Base-by-base conservation (phyloP, 2,329 filamentous ascomycete species). In the Colletotrichum simmondsii region DNA sequence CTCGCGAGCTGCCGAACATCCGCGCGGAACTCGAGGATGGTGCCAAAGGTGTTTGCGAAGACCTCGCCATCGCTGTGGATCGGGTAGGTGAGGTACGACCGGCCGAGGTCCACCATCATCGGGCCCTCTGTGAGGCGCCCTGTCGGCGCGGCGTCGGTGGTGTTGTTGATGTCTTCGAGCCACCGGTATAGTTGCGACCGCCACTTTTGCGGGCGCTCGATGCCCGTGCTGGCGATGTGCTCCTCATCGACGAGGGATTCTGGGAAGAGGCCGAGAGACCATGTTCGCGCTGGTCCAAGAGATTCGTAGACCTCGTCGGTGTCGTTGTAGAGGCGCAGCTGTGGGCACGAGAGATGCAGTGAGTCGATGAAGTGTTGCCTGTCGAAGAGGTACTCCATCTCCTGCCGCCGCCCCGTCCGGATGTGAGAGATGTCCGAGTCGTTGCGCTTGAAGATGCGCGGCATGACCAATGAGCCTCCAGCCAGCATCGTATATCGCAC, bases 401-500 rank as follows among this genome's bases (percentile, higher is more conserved):
- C 76, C 59, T 77, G 74, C 26, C 60, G 75, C 26, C 64, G 76
- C 4, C 71, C 66, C 2, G 77, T 78, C 35, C 35, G 42, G 77
- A 75, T 57, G 79, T 80, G 32, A 79, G 77, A 14, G 16, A 80
- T 74, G 66, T 81, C 76, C 14, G 76, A 76, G 14, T 78, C 76
- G 65, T 81, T 80, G 49, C 81, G 79, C 52, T 80, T 62, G 2
- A 78, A 76, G 71, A 84, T 83, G 4, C 79, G 79, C 2, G 83
- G 83, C 11, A 84, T 56, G 8, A 84, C 81, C 5, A 84, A 54
- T 1, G 79, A 79, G 53, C 76, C 83, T 3, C 82, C 83, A 22
- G 77, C 82, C 61, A 78, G 77, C 58, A 84, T 83, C 3, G 82
- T 78, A 62, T 83, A 85, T 12, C 83, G 79, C 5, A 84, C 78